Base-by-base conservation (phyloP, 306 rosid genomes). In the Cicer cuneatum region DNA sequence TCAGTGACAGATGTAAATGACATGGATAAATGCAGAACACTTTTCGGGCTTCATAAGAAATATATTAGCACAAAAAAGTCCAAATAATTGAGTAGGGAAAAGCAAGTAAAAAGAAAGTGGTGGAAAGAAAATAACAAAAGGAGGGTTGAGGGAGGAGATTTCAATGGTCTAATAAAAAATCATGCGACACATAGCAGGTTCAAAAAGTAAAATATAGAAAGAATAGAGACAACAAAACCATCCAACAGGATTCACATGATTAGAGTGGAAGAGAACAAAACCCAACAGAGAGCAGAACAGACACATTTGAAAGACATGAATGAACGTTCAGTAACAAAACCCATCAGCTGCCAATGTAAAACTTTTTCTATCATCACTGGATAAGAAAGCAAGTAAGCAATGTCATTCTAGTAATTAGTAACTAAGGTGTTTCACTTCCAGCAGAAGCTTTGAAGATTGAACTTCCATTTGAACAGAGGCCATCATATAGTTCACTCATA, bases 201-300 rank as follows among this genome's bases (percentile, higher is more conserved):
- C 24, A 60, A 35, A 73, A 12, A 4, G 15, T 10, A 10, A 24
- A 11, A 8, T 8, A 49, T 4, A 3, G 21, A 39, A 74, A 48
- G 42, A 29, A 39, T 40, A 64, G 63, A 39, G 54, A 38, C 41
- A 40, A 61, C 49, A 48, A 48, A 74, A 75, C n/a, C 65, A 51
- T 21, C 57, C 73, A 65, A 75, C 51, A 39, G 13, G 45, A 75
- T 52, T 40, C 66, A 75, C 73, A 75, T 65, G 2, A 53, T 53
- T 53, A 16, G 59, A 37, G 78, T 64, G 71, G 52, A 62, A 61
- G 63, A 48, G 39, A 74, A 46, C 41, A 62, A 38, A 51, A 38
- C 29, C 40, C 37, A 52, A 10, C 33, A 33, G 51, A 47, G 64
- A 74, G 43, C 43, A 40, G 21, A 51, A 19, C n/a, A 75, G 5